Evolutionary conservation across 495 filamentous ascomycete species (phyloP).

Genomic region (Bryoglossum gracile): DNA sequence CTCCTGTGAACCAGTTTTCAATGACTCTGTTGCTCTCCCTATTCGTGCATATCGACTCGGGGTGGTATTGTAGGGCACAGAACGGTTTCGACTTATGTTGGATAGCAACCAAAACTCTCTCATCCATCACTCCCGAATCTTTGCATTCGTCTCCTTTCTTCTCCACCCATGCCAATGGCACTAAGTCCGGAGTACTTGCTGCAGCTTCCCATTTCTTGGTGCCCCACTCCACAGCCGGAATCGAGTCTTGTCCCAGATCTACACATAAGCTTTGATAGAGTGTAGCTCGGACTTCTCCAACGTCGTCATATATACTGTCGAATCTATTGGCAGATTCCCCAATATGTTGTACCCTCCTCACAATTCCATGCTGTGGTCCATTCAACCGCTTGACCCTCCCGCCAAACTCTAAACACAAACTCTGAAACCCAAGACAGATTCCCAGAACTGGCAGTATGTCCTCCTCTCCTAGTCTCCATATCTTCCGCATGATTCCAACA

Average conservation of each 20-base stretch:
- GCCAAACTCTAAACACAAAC: constrained; percentile 61
- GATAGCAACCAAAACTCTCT: constrained; percentile 70
- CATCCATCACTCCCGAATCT: constrained; percentile 27
- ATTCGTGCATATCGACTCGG: constrained; percentile 85
- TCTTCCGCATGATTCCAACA: constrained; percentile 67
- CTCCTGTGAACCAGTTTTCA: constrained; percentile 66
- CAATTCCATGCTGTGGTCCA: constrained; percentile 74
- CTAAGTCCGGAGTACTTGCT: constrained; percentile 29
- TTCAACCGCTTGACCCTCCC: constrained; percentile 53
- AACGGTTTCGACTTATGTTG: constrained; percentile 67
- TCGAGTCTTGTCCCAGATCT: constrained; percentile 38
- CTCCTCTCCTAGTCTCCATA: constrained; percentile 60
- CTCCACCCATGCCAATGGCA: constrained; percentile 62
- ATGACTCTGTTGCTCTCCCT: constrained; percentile 59
- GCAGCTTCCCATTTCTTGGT: constrained; percentile 7
- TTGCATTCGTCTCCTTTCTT: constrained; percentile 23
- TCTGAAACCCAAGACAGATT: constrained; percentile 91
- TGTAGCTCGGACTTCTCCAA: constrained; percentile 59
- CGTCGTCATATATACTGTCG: constrained; percentile 39
- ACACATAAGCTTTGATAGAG: constrained; percentile 85
- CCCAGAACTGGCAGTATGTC: constrained; percentile 69
- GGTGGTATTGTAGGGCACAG: constrained; percentile 91
- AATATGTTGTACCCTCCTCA: constrained; percentile 52
- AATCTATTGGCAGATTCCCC: too few relatives aligned
- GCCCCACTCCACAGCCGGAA: constrained; percentile 29